phyloP scores from a whole-genome alignment of 78 protist genomes.

The Dictyostelium intermedium region DNA sequence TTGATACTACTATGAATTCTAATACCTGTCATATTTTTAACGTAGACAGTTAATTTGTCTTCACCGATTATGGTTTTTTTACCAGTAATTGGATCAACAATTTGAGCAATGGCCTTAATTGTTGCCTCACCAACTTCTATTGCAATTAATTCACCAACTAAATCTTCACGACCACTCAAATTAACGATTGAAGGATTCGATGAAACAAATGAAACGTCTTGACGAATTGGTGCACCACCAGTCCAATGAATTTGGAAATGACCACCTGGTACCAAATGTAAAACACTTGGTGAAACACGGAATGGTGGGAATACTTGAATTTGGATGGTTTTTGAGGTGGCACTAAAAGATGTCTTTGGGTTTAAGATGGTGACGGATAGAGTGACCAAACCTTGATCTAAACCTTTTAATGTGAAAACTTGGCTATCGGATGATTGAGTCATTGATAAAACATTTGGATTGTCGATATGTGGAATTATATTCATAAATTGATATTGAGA shows the following conservation, averaged over 20 bases:
- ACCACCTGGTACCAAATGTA: conserved; percentile 70
- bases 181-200: background rate
- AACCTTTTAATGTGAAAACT: conserved; percentile 20
- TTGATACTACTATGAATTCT: conserved; percentile 59
- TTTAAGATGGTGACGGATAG: conserved; percentile 14
- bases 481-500: conserved; percentile 45
- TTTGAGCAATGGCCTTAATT: conserved; percentile 15
- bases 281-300: conserved; percentile 33
- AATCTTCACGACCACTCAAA: background rate
- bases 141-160: conserved; percentile 45
- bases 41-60: conserved; percentile 51
- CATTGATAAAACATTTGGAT: conserved; percentile 49
- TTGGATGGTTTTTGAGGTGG: conserved; percentile 9
- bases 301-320: conserved; percentile 75
- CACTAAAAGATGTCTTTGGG: conserved; percentile 20
- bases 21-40: conserved; percentile 69
- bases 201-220: conserved; percentile 36
- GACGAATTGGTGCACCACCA: conserved; percentile 70
- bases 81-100: conserved; percentile 29
- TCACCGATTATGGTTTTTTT: conserved; percentile 20
- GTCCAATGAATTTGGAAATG: conserved; percentile 71
- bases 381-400: conserved; percentile 56
- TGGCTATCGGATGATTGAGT: background rate
- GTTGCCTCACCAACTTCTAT: conserved; percentile 36
- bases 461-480: conserved; percentile 33